A percentile compares a stretch with the other conserved stretches of the same genome.
These are phyloP conservation scores for Neospora caninum DNA, from an alignment of 169 alveolate genomes.

Conservation along the genomic window DNA sequence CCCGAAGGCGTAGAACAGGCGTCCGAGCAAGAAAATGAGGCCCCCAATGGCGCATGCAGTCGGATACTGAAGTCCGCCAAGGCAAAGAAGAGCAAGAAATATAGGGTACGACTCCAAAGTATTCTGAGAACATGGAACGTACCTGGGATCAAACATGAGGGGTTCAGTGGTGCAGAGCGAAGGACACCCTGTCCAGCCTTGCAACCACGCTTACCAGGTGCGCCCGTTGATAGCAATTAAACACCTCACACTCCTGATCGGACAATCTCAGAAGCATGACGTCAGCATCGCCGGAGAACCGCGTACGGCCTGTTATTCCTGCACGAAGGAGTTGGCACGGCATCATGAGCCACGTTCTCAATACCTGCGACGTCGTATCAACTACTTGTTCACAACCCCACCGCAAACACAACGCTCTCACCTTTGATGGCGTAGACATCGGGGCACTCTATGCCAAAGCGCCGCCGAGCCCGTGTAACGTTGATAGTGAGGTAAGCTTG, in stretches of 20 bases:
- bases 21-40: conserved; percentile 27
- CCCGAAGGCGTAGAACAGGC: conserved; percentile 48
- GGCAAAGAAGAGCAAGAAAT: conserved; percentile 12
- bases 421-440: conserved; percentile 50
- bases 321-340: neutral
- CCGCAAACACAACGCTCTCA: neutral
- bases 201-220: conserved; percentile 30
- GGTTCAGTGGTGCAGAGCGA: neutral
- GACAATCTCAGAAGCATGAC: conserved; percentile 30
- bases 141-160: neutral
- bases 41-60: conserved; percentile 38
- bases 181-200: neutral
- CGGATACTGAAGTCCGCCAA: conserved; percentile 44
- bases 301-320: conserved; percentile 27
- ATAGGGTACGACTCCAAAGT: conserved; percentile 30
- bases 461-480: conserved; percentile 17
- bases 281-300: conserved; percentile 34
- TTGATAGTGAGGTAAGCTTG: conserved; percentile 11
- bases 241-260: conserved; percentile 44
- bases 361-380: neutral
- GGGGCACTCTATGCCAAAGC: conserved; percentile 36
- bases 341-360: neutral
- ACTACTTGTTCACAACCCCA: neutral
- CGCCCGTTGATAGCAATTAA: conserved; percentile 56
- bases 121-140: conserved; percentile 10